A percentile compares a stretch with the other conserved stretches of the same genome.
Conservation (phyloP, 345 rosid species). For the Pistacia vera region DNA sequence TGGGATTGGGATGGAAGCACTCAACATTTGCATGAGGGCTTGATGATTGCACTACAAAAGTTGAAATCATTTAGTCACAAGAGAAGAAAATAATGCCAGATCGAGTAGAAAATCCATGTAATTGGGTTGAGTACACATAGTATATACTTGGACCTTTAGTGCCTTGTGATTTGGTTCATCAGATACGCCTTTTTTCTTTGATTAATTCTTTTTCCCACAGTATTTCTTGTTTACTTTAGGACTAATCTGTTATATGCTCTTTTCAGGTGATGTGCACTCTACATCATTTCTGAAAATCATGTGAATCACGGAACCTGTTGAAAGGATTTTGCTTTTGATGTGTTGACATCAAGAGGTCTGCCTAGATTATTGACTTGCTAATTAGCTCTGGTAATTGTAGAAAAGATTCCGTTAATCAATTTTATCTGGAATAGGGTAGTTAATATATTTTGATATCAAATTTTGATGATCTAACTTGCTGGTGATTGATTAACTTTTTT, state of each 20-base stretch:
- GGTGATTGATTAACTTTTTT: neutral
- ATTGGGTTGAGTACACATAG: neutral
- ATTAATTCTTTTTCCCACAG: neutral
- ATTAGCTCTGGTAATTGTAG: neutral
- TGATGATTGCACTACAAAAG: constrained; percentile 46
- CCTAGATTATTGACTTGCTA: neutral
- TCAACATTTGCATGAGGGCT: constrained; percentile 31
- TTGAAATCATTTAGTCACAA: constrained; percentile 44
- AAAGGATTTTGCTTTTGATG: neutral
- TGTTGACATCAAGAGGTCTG: neutral
- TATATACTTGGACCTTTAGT: neutral
- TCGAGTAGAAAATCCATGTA: neutral
- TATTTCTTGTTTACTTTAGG: neutral
- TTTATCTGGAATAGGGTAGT: neutral
- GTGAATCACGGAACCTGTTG: neutral
- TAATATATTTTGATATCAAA: neutral
- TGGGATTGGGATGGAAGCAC: constrained; percentile 36
- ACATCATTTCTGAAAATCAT: constrained; percentile 4
- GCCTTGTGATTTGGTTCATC: constrained; percentile 3
- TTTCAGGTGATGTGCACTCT: constrained; percentile 2
- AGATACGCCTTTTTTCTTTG: neutral
- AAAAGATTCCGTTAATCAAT: neutral
- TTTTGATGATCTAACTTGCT: neutral
- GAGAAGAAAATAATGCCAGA: constrained; percentile 35
- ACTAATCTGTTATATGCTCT: neutral